Evolutionary conservation across 164 flowering plant genomes (phyloP), one percentile per base, ranked within the genome.

Genomic region (Umbellularia californica): DNA sequence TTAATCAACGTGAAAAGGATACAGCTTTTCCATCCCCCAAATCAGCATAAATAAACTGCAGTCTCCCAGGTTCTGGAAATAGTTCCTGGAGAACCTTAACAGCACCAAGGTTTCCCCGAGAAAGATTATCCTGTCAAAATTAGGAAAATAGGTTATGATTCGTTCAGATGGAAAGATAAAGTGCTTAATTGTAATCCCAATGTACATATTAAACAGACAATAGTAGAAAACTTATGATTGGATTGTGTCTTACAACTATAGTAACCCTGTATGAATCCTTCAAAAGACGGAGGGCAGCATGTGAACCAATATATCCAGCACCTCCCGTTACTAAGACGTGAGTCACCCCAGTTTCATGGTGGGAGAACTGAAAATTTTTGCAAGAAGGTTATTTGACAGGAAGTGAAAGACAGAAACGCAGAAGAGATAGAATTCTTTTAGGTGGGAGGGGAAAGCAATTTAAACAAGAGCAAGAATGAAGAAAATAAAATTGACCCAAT

Each of bases 241-340:
- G n/a, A 55, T 55, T 15, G 60, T 20, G n/a, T 55, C 60, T 55
- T 87, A 94, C 98, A 94, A 94, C 98, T 78, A 94, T 85, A 13
- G 97, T 94, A 19, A 94, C 96, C 64, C 98, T 92, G 77, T 93
- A 84, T 9, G 83, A 83, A 60, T 93, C 97, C 83, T 84, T 92
- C 72, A 95, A 80, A 74, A 95, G 96, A 67, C 99, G 83, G 67
- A 89, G 79, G 58, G 93, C 84, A 75, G 99, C 98, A 87, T 95
- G 99, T 58, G 98, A 95, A 74, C 99, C 99, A 77, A 95, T 93
- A 77, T 85, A 95, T 35, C 99, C 99, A 79, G 98, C 99, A 74
- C 98, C 98, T 71, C 99, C 99, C 1, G 99, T 92, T 50, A 95
- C 99, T 81, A 95, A 78, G 74, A 93, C 97, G 84, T 95, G 99